Base-by-base conservation (phyloP, 768 basidiomycete species). In the Lactifluus volemus region DNA sequence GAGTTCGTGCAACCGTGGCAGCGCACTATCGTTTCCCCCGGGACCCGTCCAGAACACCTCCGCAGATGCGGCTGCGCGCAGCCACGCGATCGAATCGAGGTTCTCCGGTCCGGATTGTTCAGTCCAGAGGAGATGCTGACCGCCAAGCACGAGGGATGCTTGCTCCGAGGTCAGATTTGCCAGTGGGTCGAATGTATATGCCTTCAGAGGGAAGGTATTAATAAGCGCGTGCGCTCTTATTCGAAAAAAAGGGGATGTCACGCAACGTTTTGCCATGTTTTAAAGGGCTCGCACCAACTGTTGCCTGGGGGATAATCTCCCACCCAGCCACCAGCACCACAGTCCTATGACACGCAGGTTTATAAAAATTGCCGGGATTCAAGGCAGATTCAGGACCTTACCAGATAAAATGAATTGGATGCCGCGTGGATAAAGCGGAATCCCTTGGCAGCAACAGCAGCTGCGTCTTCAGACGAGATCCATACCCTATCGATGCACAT, bases 211-310 rank as follows among this genome's bases (percentile, higher is more conserved):
- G 9, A 2, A 19, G 19, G 38, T 25, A 2, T 25, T 6, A 25
- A 34, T 41, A 32, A 1, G 25, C 25, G 2, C 25, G n/a, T 8
- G 12, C 9, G 11, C 38, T 36, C 4, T 2, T 9, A 51, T 32
- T 0, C 32, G 41, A 44, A 7, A 38, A 34, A 7, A 39, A 5
- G 30, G 34, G 32, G 32, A 34, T 39, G 14, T n/a, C 53, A 60
- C 67, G 61, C 57, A 86, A 25, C 85, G 73, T 82, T 79, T 68
- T 86, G 83, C 89, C 89, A 92, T 6, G 83, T 83, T 71, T 89
- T 89, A 81, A 85, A 89, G 0, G 87, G 85, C 66, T 85, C 85
- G 67, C 85, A 88, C 85, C 87, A 89, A 66, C 82, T 84, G 61
- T 82, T 82, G 34, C 81, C 79, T 45, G 63, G 19, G 32, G 34